Evolutionary conservation across 192 early-diverging fungal species (phyloP), one percentile per base, ranked within the genome.

Genomic region (Haplosporangium gracile): DNA sequence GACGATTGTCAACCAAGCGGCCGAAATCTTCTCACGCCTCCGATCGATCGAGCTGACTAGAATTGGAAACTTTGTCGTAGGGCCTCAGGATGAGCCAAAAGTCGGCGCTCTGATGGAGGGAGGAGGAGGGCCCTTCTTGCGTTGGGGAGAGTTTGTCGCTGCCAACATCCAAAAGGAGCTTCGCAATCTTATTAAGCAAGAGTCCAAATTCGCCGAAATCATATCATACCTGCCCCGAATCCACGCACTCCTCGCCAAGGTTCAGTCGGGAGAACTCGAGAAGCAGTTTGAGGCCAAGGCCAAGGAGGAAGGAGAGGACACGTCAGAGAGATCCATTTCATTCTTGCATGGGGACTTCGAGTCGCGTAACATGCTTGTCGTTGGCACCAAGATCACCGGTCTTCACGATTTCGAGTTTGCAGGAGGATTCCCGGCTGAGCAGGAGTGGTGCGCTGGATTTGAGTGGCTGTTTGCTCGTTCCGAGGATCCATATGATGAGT

Each of bases 361-460:
- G 57, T 69, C 82, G 2, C 60, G 82, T 9, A 85, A 85, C 55
- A 79, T 85, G 68, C 69, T 85, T 3, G 78, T 85, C 1, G 77
- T 76, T 4, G 82, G 82, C 2, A 85, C 72, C 36, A 45, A 78
- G 57, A 79, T 85, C 22, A 39, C 68, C 2, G 82, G 82, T 32
- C 42, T 85, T 9, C 82, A 79, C 18, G 82, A 85, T 42, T 85
- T 85, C 63, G 82, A 85, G 69, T 85, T 85, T 76, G 82, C 82
- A 65, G 82, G 82, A 22, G 82, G 77, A 5, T 85, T 85, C 40
- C 82, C 82, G 2, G 76, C 78, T 1, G 83, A 85, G 63, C 74
- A 85, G 20, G 83, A 85, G 38, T 85, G 83, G 83, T 85, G 83
- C 29, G 83, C 83, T 3, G 83, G 83, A 24, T 80, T 85, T 16